Evolutionary conservation across 768 basidiomycete species (phyloP).

Genomic region (Ramaria sp.): DNA sequence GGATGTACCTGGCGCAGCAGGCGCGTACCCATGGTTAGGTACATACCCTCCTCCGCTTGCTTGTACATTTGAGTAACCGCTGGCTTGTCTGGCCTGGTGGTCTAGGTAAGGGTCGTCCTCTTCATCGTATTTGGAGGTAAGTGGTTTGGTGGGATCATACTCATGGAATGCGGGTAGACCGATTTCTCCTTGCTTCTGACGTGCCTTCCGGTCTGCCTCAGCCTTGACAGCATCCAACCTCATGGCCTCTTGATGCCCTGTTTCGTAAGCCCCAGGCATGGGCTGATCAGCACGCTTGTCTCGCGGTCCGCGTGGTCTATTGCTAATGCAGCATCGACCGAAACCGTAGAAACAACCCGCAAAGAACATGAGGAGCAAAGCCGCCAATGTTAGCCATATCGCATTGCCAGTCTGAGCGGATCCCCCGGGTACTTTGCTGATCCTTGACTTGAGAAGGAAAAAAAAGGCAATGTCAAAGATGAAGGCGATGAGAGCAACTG

Average conservation of each 20-base stretch:
- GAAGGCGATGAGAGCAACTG: constrained; percentile 75
- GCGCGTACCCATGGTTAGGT: constrained; percentile 43
- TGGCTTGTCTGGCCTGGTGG: constrained; percentile 23
- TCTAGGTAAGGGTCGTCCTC: constrained; percentile 44
- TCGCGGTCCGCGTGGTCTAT: constrained; percentile 32
- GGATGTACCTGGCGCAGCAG: constrained; percentile 51
- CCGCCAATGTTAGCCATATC: constrained; percentile 83
- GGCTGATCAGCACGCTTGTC: constrained; percentile 25
- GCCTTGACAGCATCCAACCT: constrained; percentile 81
- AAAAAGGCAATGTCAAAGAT: constrained; percentile 89
- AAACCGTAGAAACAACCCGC: constrained; percentile 80
- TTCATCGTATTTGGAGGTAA: constrained; percentile 48
- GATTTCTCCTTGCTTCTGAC: constrained; percentile 44
- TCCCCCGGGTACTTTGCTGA: constrained; percentile 64
- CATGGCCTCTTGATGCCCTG: constrained; percentile 47
- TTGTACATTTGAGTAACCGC: constrained; percentile 18
- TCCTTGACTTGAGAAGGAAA: constrained; percentile 77
- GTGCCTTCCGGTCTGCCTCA: constrained; percentile 73
- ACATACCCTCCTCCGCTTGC: constrained; percentile 1
- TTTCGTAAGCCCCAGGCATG: constrained; percentile 1
- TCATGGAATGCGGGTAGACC: constrained; percentile 73
- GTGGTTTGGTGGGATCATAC: constrained; percentile 47
- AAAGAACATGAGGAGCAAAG: constrained; percentile 81
- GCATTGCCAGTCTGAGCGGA: constrained; percentile 76
- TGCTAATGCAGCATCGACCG: constrained; percentile 76